Evolutionary conservation across 2,329 filamentous ascomycete genomes (phyloP), one percentile per base, ranked within the genome.

Genomic region (Trichothecium roseum): DNA sequence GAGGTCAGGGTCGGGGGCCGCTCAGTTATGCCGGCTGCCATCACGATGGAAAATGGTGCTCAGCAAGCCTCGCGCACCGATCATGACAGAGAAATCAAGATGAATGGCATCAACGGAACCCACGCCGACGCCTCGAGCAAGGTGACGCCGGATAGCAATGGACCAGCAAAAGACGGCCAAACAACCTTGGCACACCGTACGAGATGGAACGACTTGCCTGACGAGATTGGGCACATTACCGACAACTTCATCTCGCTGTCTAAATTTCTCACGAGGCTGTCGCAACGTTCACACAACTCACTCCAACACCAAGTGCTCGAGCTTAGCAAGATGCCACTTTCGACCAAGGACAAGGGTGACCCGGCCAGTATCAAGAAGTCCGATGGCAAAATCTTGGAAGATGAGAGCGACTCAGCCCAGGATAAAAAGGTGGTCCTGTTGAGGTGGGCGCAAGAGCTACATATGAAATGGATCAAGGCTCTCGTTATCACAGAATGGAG

Each of bases 401-500:
- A 84, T 48, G 66, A 60, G 15, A 79, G 76, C 2, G 53, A 57
- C 28, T 76, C 80, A 40, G 89, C 85, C 50, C 50, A 84, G 10
- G 66, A 71, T 22, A 94, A 94, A 61, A 95, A 94, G 59, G 61
- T 74, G 18, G 60, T 68, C 26, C 57, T 95, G 36, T 59, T 94
- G 40, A 75, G 83, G 30, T 94, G 91, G 60, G 78, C 83, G 8
- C 81, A 89, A 53, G 73, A 78, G 16, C 76, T 82, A 50, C 81
- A 94, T 51, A 78, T 81, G 20, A 86, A 85, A 62, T 96, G 93
- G 68, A 85, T 94, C 55, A 96, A 98, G 62, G 74, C 88, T 7
- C 68, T 95, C 15, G 86, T 98, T 16, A 79, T 98, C 32, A 78
- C 83, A 2, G 82, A 91, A 59, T 98, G 91, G 91, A 84, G 83